Percentiles rank a stretch among this genome's conserved stretches.
phyloP scores from a whole-genome alignment of 2,329 filamentous ascomycete genomes.

The Trichoderma koningiopsis region DNA sequence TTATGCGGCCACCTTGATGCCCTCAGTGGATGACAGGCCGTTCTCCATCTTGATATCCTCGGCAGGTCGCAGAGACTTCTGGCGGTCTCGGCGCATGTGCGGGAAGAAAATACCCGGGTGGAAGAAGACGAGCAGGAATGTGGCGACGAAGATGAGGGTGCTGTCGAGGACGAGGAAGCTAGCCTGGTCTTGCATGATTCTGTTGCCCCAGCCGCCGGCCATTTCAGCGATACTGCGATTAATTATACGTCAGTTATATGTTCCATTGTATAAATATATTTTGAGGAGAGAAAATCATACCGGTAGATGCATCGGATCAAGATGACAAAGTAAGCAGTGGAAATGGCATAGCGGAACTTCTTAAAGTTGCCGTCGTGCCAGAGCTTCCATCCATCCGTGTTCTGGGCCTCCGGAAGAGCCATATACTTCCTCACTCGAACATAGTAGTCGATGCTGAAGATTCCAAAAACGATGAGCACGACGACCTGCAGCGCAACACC shows the following conservation, averaged over 20 bases:
- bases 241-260: constrained; percentile 1
- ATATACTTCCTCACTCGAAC: constrained; percentile 47
- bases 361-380: constrained; percentile 50
- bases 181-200: constrained; percentile 63
- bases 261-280: not conserved
- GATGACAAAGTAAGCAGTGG: constrained; percentile 49
- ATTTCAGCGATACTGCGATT: constrained; percentile 59
- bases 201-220: constrained; percentile 64
- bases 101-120: constrained; percentile 59
- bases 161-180: constrained; percentile 61
- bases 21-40: constrained; percentile 35
- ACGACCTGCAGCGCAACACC: constrained; percentile 57
- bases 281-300: constrained; percentile 44
- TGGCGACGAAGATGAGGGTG: constrained; percentile 54
- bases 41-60: constrained; percentile 33
- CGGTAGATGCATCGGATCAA: constrained; percentile 58
- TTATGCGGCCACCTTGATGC: constrained; percentile 22
- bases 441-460: constrained; percentile 49
- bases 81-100: constrained; percentile 47
- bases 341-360: constrained; percentile 48
- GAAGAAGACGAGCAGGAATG: constrained; percentile 53
- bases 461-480: constrained; percentile 51
- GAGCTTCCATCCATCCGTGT: constrained; percentile 38
- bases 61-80: constrained; percentile 19
- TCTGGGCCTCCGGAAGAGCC: constrained; percentile 33